phyloP scores from a whole-genome alignment of 805 yeast genomes.

The Kodamaea kakaduensis region DNA sequence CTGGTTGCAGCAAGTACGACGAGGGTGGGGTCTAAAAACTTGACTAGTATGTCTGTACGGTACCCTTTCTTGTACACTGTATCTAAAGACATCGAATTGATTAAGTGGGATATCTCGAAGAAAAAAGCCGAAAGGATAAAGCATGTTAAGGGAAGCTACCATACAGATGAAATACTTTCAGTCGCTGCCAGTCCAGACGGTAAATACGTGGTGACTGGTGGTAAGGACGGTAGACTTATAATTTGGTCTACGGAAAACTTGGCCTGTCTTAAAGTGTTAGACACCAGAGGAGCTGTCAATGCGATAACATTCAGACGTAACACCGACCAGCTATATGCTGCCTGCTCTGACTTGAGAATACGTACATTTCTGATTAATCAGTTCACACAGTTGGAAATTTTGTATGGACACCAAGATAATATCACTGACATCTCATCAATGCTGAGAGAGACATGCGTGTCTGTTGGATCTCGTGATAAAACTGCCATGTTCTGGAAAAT shows the following conservation, averaged over 20 bases:
- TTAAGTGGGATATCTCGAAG: conserved; percentile 69
- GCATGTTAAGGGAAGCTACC: conserved; percentile 71
- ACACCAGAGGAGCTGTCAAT: conserved; percentile 69
- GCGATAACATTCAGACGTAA: conserved; percentile 74
- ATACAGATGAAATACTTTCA: conserved; percentile 68
- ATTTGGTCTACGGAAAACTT: conserved; percentile 84
- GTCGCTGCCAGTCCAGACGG: conserved; percentile 88
- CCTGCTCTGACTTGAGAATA: conserved; percentile 88
- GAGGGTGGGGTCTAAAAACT: conserved; percentile 57
- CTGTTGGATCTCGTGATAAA: conserved; percentile 93
- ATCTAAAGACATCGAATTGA: conserved; percentile 74
- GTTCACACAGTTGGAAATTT: conserved; percentile 80
- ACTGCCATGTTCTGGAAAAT: conserved; percentile 97
- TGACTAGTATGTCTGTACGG: conserved; percentile 53
- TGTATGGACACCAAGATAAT: conserved; percentile 93
- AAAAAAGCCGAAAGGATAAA: conserved; percentile 63
- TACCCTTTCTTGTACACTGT: conserved; percentile 70
- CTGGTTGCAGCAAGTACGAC: conserved; percentile 37
- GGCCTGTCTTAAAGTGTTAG: conserved; percentile 71
- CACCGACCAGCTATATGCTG: conserved; percentile 82
- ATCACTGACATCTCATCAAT: conserved; percentile 80
- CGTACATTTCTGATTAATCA: conserved; percentile 84
- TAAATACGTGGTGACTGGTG: conserved; percentile 85
- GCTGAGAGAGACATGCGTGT: conserved; percentile 85
- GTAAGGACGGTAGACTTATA: conserved; percentile 72